Base-by-base conservation (phyloP, 1,139 yeast species). In the Saccharomyces hybrid region DNA sequence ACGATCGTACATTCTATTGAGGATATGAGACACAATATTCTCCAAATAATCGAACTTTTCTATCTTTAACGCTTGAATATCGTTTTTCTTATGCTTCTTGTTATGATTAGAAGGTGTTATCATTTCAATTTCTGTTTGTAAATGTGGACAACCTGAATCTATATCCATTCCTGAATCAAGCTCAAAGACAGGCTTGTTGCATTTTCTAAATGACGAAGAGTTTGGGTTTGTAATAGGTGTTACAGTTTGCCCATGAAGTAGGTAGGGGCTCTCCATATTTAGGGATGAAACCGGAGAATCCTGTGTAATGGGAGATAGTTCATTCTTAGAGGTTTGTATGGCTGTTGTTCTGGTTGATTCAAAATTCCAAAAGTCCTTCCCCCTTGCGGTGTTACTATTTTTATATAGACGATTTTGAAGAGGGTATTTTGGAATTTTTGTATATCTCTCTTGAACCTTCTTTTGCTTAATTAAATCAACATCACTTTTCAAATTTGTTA, bases 1-100 rank as follows among this genome's bases (percentile, higher is more conserved):
- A 52, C 88, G 72, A 31, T 66, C 69, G 50, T 74, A 70, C 47
- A 82, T 82, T 58, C 78, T 72, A 56, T 68, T 70, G 44, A 78
- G 70, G 54, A 78, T 73, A 60, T 68, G 69, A 19, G 71, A 61
- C 6, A 78, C 62, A 1, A 76, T 70, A 53, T 73, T 72, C 48
- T 72, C 71, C 48, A 71, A 63, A 54, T 70, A 73, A 57, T 73
- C 72, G 44, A 73, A 60, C 5, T 62, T 65, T 38, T 62, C 64
- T 14, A 54, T 53, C 31, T 49, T 57, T 34, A 26, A 34, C 26
- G 47, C 46, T 19, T 24, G 29, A 19, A 24, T 21, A 24, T 32
- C 46, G 27, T 21, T 24, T 12, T 26, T 38, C 11, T 49, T 47
- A 21, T 54, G 34, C 16, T 28, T 48, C 11, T 48, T 38, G 32